These are phyloP conservation scores for Phytophthora pisi DNA, from an alignment of 352 stramenopile genomes.

Conservation along the genomic window DNA sequence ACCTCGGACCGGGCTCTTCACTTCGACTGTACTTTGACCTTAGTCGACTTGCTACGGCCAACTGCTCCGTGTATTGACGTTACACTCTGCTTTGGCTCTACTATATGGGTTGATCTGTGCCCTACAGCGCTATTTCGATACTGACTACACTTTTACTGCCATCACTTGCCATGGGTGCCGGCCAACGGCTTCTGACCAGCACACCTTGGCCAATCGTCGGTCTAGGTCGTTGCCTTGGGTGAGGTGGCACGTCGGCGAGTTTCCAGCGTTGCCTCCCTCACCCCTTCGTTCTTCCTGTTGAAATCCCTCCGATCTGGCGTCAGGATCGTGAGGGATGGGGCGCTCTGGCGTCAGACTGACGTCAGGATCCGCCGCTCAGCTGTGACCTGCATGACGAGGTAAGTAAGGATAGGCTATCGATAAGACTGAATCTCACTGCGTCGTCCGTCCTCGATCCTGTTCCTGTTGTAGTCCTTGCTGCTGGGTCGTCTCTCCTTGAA, in stretches of 20 bases:
- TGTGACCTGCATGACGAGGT: too few relatives aligned
- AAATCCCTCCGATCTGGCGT: too few relatives aligned
- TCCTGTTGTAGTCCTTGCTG: too few relatives aligned
- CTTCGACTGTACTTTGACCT: neutral
- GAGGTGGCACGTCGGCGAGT: neutral
- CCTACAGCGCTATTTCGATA: neutral
- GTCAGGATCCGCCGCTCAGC: too few relatives aligned
- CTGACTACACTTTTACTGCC: neutral
- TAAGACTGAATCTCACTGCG: too few relatives aligned
- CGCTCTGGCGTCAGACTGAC: too few relatives aligned
- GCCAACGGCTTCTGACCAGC: neutral
- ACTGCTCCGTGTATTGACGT: neutral
- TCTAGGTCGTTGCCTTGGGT: neutral
- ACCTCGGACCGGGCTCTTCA: neutral
- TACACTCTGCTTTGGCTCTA: neutral
- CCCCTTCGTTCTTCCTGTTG: neutral
- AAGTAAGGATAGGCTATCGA: too few relatives aligned
- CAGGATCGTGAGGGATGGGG: too few relatives aligned
- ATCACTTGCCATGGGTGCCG: neutral
- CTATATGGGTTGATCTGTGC: neutral
- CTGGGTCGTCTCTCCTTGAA: too few relatives aligned
- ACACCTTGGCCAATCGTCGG: neutral
- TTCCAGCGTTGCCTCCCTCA: neutral
- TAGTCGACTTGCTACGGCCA: neutral
- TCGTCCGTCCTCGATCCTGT: too few relatives aligned